phyloP scores from a whole-genome alignment of 257 asterid species.

The Gentiana macrophylla region DNA sequence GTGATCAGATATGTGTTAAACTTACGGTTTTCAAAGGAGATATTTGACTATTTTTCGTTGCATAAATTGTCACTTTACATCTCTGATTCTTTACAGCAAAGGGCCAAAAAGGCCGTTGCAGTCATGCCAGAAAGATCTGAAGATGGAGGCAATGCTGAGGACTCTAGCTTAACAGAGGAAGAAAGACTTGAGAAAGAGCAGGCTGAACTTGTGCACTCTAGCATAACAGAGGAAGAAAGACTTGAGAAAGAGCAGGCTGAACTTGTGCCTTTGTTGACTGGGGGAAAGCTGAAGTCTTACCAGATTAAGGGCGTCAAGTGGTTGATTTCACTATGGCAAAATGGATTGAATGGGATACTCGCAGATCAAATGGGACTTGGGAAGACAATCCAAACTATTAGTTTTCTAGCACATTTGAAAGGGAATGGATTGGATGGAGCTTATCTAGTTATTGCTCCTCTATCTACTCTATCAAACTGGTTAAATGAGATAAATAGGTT shows the following conservation, averaged over 20 bases:
- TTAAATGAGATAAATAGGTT: slow-evolving; percentile 78
- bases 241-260: too few species aligned
- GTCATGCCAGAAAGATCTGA: slow-evolving; percentile 82
- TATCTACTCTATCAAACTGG: slow-evolving; percentile 97
- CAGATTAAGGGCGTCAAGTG: slow-evolving; percentile 95
- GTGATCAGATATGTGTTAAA: too few species aligned
- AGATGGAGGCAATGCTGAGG: slow-evolving; percentile 56
- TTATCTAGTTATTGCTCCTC: slow-evolving; percentile 87
- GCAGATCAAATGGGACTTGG: slow-evolving; percentile 99
- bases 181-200: slow-evolving; percentile 77
- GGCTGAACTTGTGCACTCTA: slow-evolving; percentile 50
- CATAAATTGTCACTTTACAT: too few species aligned
- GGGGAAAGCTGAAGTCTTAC: slow-evolving; percentile 85
- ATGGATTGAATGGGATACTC: slow-evolving; percentile 94
- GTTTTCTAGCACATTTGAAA: slow-evolving; percentile 89
- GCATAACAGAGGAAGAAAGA: too few species aligned
- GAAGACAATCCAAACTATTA: slow-evolving; percentile 92
- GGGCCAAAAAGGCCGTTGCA: slow-evolving; percentile 91
- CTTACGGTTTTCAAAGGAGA: too few species aligned
- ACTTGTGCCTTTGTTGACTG: slow-evolving; percentile 50
- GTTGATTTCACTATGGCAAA: slow-evolving; percentile 99
- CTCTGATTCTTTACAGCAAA: slow-evolving; percentile 31
- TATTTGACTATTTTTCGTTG: too few species aligned
- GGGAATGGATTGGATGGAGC: slow-evolving; percentile 96
- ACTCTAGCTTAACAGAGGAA: slow-evolving; percentile 53